These are phyloP conservation scores for Talaromyces marneffei DNA, from an alignment of 2,329 filamentous ascomycete species.

Conservation along the genomic window DNA sequence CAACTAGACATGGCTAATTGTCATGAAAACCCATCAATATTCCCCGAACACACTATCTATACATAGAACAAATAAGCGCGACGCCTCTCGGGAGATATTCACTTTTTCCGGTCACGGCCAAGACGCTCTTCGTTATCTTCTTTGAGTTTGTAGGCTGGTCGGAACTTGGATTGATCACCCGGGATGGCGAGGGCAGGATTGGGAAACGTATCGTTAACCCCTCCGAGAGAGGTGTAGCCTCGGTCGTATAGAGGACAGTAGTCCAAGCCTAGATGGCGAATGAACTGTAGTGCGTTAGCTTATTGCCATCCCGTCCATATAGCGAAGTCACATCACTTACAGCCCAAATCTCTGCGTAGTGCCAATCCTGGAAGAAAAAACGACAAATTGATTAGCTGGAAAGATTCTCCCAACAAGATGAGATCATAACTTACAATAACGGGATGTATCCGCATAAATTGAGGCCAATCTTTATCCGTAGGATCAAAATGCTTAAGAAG, in stretches of 20 bases:
- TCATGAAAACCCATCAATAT: not conserved
- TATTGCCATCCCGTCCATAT: not conserved
- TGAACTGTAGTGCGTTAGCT: constrained; percentile 42
- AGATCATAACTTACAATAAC: constrained; percentile 53
- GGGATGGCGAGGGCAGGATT: constrained; percentile 54
- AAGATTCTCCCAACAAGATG: too few species aligned
- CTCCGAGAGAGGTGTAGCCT: constrained; percentile 89
- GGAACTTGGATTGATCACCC: constrained; percentile 3
- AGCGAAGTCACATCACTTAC: constrained; percentile 5
- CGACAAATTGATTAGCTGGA: too few species aligned
- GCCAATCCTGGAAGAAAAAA: constrained; percentile 64
- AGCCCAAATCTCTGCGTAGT: constrained; percentile 90
- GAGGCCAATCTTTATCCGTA: constrained; percentile 85
- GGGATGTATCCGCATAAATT: constrained; percentile 87
- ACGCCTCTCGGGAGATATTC: not conserved
- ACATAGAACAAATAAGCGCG: not conserved
- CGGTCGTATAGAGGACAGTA: constrained; percentile 85
- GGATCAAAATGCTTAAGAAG: constrained; percentile 73
- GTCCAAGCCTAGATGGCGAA: constrained; percentile 65
- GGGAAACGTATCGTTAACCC: constrained; percentile 78
- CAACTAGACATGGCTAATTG: not conserved
- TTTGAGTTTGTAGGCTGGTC: constrained; percentile 16
- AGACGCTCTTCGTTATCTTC: constrained; percentile 16
- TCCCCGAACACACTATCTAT: not conserved
- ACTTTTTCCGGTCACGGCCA: constrained; percentile 11